Conservation (phyloP, 176 grass and related monocot genomes). For the Juncus inflexus region DNA sequence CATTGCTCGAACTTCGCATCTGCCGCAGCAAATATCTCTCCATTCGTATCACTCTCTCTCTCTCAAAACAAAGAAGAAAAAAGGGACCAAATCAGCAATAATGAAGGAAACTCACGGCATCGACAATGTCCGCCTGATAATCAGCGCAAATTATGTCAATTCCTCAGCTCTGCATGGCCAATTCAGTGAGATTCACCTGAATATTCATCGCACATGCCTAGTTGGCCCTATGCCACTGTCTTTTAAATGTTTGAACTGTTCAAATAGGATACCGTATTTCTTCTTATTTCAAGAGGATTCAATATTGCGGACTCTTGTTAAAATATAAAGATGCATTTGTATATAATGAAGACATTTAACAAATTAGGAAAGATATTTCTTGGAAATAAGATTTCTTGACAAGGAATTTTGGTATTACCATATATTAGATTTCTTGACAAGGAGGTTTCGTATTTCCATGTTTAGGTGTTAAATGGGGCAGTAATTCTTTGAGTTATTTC, state of each 20-base stretch:
- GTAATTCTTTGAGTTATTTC: too few species aligned
- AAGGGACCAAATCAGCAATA: background rate
- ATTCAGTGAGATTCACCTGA: background rate
- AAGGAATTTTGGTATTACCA: too few species aligned
- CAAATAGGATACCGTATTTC: background rate
- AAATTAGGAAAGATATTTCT: too few species aligned
- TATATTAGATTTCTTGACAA: too few species aligned
- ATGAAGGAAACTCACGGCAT: background rate
- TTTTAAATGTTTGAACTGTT: background rate
- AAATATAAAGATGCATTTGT: too few species aligned
- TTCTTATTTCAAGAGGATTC: too few species aligned
- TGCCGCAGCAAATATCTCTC: background rate
- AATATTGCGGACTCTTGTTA: background rate
- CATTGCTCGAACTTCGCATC: too few species aligned
- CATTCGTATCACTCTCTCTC: background rate
- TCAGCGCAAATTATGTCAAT: background rate
- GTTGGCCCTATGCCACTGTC: background rate
- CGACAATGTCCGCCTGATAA: background rate
- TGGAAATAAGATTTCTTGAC: too few species aligned
- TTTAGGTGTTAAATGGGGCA: too few species aligned
- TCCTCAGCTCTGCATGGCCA: too few species aligned
- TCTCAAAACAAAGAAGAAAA: background rate
- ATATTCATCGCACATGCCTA: background rate
- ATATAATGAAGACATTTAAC: too few species aligned
- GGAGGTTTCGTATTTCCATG: too few species aligned